Evolutionary conservation across 2,329 filamentous ascomycete genomes (phyloP).

Genomic region (Fusarium xylarioides): DNA sequence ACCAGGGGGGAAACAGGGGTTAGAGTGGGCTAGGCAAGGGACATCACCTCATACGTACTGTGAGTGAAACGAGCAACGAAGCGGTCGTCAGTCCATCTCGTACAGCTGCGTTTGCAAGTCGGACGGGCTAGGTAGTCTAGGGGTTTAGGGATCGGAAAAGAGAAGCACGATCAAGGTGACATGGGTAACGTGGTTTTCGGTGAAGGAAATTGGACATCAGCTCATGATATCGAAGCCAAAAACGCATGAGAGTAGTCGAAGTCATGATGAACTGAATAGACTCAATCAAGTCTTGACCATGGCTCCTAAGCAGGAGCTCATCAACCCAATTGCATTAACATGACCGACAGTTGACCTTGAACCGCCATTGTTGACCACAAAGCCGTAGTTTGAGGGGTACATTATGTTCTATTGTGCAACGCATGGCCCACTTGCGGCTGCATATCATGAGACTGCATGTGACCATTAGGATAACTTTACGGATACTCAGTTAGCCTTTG

Average conservation of each 20-base stretch:
- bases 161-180: not conserved
- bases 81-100: not conserved
- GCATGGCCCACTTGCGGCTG: slow-evolving; percentile 8
- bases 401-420: not conserved
- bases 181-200: not conserved
- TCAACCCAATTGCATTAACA: not conserved
- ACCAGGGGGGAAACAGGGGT: slow-evolving; percentile 25
- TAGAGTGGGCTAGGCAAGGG: slow-evolving; percentile 1
- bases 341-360: not conserved
- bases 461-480: not conserved
- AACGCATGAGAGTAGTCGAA: not conserved
- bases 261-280: slow-evolving; percentile 6
- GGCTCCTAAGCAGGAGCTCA: not conserved
- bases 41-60: slow-evolving; percentile 18
- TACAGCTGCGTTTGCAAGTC: not conserved
- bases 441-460: slow-evolving; percentile 24
- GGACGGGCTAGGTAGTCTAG: not conserved
- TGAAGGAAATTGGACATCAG: not conserved
- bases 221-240: slow-evolving; percentile 1
- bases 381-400: not conserved
- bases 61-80: slow-evolving; percentile 3
- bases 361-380: not conserved
- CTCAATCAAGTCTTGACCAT: not conserved
- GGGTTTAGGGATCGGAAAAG: not conserved
- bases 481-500: not conserved